Evolutionary conservation across 805 yeast species (phyloP), one percentile per base, ranked within the genome.

Genomic region (Candida boleticola): DNA sequence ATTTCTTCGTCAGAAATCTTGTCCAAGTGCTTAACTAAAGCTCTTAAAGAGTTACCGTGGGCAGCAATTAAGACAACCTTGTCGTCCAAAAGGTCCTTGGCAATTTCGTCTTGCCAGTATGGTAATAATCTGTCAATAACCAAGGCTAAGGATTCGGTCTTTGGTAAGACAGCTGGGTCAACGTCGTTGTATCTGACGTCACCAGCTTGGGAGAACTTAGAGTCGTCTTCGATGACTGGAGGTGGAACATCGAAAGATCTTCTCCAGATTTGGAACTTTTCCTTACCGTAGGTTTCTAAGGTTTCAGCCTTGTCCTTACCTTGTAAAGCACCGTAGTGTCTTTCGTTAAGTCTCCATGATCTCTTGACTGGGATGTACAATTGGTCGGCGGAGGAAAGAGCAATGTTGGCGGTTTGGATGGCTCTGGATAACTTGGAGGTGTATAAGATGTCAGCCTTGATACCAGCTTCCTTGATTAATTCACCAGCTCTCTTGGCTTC

Each of bases 11-110:
- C 97, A 51, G 96, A 83, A 68, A 92, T 88, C 63, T 80, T 79
- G 76, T 92, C 97, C 74, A 90, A 83, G 78, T 89, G 89, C 81
- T 92, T 90, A 61, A 92, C 97, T 54, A 90, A 76, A 55, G 89
- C 97, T 80, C 98, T 87, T 70, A 90, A 80, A 40, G 98, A 92
- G 88, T 92, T 92, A 74, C 98, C 98, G 78, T 90, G 98, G 54
- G 98, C 98, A 60, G 95, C 92, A 64, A 90, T 69, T 67, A 90
- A 71, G 44, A 92, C 98, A 49, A 95, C 86, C 81, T 92, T 90
- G 61, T 89, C 95, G 25, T 64, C 81, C 63, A 86, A 74, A 62
- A 90, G 77, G 71, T 88, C 93, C 64, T 77, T 77, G 65, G 96
- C 80, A 60, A 90, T 88, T 63, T 80, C 85, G 64, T 87, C 95